A percentile compares a stretch with the other conserved stretches of the same genome.
Conservation (phyloP, 192 early-diverging fungal genomes). For the Radiomyces spectabilis region DNA sequence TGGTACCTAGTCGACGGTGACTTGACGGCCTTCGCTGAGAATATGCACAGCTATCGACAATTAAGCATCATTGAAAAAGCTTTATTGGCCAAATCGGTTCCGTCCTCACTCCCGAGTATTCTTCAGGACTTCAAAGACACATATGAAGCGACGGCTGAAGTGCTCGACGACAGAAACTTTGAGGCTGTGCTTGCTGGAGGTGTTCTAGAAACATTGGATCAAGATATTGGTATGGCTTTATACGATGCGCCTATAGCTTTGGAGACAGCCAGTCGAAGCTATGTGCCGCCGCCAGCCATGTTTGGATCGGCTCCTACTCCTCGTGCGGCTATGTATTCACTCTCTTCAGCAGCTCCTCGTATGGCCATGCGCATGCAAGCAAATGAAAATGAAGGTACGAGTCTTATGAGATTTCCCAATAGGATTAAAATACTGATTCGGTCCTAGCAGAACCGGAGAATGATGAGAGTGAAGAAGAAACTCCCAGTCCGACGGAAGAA, state of each 20-base stretch:
- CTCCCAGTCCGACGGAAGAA: background rate
- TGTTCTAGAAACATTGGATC: too few relatives aligned
- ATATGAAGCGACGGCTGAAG: background rate
- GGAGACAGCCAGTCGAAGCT: too few relatives aligned
- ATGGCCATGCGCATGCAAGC: too few relatives aligned
- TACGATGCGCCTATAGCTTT: too few relatives aligned
- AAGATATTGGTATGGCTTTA: too few relatives aligned
- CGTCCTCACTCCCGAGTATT: constrained; percentile 11
- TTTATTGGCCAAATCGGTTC: constrained; percentile 29
- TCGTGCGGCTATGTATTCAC: too few relatives aligned
- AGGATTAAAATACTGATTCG: too few relatives aligned
- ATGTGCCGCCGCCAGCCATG: too few relatives aligned
- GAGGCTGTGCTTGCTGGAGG: constrained; percentile 16
- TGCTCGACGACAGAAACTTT: background rate
- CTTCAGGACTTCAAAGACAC: constrained; percentile 22
- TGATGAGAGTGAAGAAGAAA: background rate
- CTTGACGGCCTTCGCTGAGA: constrained; percentile 18
- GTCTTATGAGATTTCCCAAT: too few relatives aligned
- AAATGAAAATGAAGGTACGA: too few relatives aligned
- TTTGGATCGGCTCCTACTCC: too few relatives aligned
- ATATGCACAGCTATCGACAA: constrained; percentile 16
- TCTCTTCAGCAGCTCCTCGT: too few relatives aligned
- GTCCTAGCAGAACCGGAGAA: background rate
- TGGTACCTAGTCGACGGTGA: constrained; percentile 29
- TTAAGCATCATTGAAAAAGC: constrained; percentile 35